Evolutionary conservation across 2,329 filamentous ascomycete species (phyloP).

Genomic region (Pezicula rhizophila): DNA sequence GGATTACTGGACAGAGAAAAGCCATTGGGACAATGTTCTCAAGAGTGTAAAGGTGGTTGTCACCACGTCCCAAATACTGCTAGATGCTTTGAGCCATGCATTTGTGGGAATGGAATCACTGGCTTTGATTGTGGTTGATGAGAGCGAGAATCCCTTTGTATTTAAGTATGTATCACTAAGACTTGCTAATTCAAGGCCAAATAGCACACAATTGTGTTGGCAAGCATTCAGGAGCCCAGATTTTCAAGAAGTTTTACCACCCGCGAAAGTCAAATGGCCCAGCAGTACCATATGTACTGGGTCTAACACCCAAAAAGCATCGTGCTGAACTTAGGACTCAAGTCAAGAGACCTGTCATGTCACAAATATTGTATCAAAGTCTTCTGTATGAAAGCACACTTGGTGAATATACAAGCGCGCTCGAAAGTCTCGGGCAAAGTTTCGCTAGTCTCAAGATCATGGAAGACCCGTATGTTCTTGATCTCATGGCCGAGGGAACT

Average conservation of each 20-base stretch:
- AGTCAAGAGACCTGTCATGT: slow-evolving; percentile 21
- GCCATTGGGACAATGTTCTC: slow-evolving; percentile 53
- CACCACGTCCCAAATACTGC: slow-evolving; percentile 53
- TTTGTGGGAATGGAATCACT: slow-evolving; percentile 51
- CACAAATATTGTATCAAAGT: slow-evolving; percentile 12
- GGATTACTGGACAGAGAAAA: slow-evolving; percentile 55
- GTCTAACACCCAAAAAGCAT: slow-evolving; percentile 41
- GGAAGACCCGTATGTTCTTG: slow-evolving; percentile 54
- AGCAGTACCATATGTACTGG: slow-evolving; percentile 24
- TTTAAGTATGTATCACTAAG: not conserved
- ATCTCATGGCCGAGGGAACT: slow-evolving; percentile 36
- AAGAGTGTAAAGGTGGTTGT: slow-evolving; percentile 51
- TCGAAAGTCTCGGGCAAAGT: slow-evolving; percentile 15
- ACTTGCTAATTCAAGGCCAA: not conserved
- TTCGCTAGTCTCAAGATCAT: slow-evolving; percentile 44
- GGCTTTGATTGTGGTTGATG: slow-evolving; percentile 59
- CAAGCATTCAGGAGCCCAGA: slow-evolving; percentile 23
- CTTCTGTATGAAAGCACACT: not conserved
- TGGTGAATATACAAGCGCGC: slow-evolving; percentile 8
- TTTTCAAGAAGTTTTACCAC: slow-evolving; percentile 27
- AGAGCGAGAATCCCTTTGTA: slow-evolving; percentile 38
- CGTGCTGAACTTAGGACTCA: slow-evolving; percentile 38
- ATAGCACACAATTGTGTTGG: slow-evolving; percentile 27
- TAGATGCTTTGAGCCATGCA: slow-evolving; percentile 55
- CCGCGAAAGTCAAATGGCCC: slow-evolving; percentile 8